Evolutionary conservation across 345 rosid species (phyloP), one percentile per base, ranked within the genome.

Genomic region (Abelmoschus esculentus): DNA sequence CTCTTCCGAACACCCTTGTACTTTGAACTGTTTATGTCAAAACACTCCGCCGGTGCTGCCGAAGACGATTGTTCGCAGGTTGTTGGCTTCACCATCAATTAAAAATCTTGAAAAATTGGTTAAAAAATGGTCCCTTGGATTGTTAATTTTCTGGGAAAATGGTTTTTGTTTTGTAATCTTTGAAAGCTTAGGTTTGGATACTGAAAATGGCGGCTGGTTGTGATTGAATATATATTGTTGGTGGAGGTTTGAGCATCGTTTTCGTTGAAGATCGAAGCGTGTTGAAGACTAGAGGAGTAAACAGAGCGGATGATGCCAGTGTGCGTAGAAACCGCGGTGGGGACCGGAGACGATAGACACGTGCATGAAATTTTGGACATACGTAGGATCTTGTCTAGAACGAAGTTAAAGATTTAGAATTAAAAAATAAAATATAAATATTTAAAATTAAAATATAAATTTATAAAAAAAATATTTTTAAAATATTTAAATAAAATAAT

Each of bases 1-100:
- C 98, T 74, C 90, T 87, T 89, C 11, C 98, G 17, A 9, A 93
- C 97, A 6, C 98, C 98, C 34, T 80, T 93, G 82, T 87, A 93
- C 80, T 84, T 86, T 0, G 85, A 83, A 47, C 73, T 69, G 13
- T n/a, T 50, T 50, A 26, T 32, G 7, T 77, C 79, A 1, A 72
- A 14, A 7, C 44, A 42, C 29, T 75, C 79, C 0, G 66, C 7
- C 1, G 59, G 44, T 31, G 73, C 5, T 0, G 26, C 26, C 1
- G 26, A 22, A 22, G 26, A 22, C 26, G 17, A 17, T 19, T 61
- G 8, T 28, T 18, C 6, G 9, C 71, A 2, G 2, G 66, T 42
- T 22, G 79, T 9, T 10, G 46, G 38, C 38, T 55, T 72, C 73
- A 36, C 72, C 81, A 75, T 46, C 6, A 63, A 18, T 56, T 11